Percentiles rank a stretch among this genome's conserved stretches.
phyloP scores from a whole-genome alignment of 2,329 filamentous ascomycete genomes.

The Aureobasidium zeae region DNA sequence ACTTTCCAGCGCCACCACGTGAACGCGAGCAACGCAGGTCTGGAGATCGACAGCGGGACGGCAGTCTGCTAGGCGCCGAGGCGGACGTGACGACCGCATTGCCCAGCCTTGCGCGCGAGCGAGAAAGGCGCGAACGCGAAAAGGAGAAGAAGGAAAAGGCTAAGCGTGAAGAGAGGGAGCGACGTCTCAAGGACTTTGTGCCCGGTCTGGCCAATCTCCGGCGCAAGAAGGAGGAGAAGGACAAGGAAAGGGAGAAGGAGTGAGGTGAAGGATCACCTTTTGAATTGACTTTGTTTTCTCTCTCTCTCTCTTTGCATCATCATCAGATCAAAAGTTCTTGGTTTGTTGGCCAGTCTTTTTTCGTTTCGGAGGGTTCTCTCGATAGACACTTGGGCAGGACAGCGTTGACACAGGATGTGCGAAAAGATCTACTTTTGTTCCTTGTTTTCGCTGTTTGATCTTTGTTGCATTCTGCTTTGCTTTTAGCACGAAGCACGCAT shows the following conservation, averaged over 20 bases:
- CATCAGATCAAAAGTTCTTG: too few species aligned
- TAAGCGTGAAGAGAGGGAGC: conserved; percentile 31
- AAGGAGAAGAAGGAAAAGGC: conserved; percentile 24
- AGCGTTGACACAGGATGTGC: too few species aligned
- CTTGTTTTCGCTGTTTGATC: too few species aligned
- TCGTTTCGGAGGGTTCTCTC: too few species aligned
- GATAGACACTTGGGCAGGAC: too few species aligned
- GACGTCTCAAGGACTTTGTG: conserved; percentile 32
- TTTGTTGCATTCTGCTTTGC: too few species aligned
- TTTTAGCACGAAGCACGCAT: too few species aligned
- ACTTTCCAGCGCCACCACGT: conserved; percentile 2
- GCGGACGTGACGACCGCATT: conserved; percentile 27
- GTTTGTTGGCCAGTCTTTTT: too few species aligned
- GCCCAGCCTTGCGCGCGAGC: conserved; percentile 25
- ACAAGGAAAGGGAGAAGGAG: conserved; percentile 24
- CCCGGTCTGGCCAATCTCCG: conserved; percentile 23
- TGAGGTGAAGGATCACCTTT: too few species aligned
- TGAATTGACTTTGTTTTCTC: too few species aligned
- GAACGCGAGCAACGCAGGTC: conserved; percentile 12
- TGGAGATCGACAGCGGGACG: conserved; percentile 4
- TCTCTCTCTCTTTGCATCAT: too few species aligned
- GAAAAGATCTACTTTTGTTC: too few species aligned
- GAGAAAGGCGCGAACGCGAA: conserved; percentile 20
- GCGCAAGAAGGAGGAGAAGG: conserved; percentile 25
- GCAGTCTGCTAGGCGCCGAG: conserved; percentile 27